A percentile compares a stretch with the other conserved stretches of the same genome.
Conservation (phyloP, 192 early-diverging fungal genomes). For the Mortierella antarctica region DNA sequence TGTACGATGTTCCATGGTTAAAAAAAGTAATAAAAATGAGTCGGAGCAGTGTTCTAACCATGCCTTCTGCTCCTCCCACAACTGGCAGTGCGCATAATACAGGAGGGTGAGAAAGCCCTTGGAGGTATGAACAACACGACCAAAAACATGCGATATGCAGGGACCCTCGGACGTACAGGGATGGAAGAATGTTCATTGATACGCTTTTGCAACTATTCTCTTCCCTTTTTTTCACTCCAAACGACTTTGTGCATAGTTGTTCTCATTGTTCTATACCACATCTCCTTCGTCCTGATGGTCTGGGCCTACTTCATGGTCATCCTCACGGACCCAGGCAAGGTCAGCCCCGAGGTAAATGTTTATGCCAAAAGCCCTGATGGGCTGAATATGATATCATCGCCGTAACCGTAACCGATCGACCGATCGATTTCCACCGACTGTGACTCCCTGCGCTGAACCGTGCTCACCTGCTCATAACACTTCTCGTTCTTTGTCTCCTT, state of each 20-base stretch:
- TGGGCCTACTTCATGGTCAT: conserved; percentile 52
- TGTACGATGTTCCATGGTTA: neutral
- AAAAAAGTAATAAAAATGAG: conserved; percentile 9
- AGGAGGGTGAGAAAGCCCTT: conserved; percentile 7
- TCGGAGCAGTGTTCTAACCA: neutral
- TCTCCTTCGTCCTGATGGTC: conserved; percentile 32
- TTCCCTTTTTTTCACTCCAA: neutral
- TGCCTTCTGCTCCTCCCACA: neutral
- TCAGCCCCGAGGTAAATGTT: conserved; percentile 34
- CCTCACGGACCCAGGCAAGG: conserved; percentile 37
- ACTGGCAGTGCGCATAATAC: conserved; percentile 21
- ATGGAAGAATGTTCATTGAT: too few species aligned
- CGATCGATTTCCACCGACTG: neutral
- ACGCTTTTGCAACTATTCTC: neutral
- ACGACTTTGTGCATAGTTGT: conserved; percentile 8
- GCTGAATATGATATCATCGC: conserved; percentile 16
- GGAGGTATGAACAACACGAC: conserved; percentile 14
- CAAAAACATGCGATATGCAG: too few species aligned
- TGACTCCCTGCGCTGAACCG: neutral
- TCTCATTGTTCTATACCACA: conserved; percentile 32
- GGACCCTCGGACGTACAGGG: too few species aligned
- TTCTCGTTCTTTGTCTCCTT: neutral
- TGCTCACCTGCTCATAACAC: neutral
- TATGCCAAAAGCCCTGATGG: neutral
- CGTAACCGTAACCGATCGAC: neutral